Evolutionary conservation across 75 land plant genomes (phyloP).

Genomic region (Pinus taeda): DNA sequence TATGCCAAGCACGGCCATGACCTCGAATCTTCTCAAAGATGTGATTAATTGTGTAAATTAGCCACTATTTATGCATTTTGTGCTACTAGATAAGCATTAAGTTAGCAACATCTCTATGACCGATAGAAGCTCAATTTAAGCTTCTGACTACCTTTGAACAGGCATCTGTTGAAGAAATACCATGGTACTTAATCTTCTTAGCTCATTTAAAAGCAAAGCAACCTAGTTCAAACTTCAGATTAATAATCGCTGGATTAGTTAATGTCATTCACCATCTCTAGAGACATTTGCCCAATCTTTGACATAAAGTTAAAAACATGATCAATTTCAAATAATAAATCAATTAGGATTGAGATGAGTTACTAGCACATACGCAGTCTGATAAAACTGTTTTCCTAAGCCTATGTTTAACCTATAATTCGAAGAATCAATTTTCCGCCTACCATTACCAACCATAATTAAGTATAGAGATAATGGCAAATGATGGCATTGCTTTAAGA

Average conservation of each 20-base stretch:
- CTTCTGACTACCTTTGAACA: not conserved
- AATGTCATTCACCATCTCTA: too few relatives aligned
- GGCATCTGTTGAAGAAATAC: not conserved
- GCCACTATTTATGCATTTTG: too few relatives aligned
- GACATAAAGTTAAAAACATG: not conserved
- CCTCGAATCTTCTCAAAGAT: too few relatives aligned
- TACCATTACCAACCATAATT: not conserved
- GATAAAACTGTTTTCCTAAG: not conserved
- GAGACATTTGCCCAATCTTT: not conserved
- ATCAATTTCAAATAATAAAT: not conserved
- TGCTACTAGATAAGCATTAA: not conserved
- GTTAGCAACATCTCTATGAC: not conserved
- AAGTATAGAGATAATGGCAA: not conserved
- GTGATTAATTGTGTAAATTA: too few relatives aligned
- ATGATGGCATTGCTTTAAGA: slow-evolving; percentile 1
- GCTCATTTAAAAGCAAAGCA: not conserved
- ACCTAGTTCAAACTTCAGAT: not conserved
- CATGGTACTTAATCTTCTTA: not conserved
- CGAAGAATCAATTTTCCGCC: not conserved
- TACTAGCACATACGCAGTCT: not conserved
- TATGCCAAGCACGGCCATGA: too few relatives aligned
- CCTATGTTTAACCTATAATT: not conserved
- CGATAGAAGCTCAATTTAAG: not conserved
- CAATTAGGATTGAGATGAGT: slow-evolving; percentile 1
- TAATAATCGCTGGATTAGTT: not conserved